phyloP scores from a whole-genome alignment of 177 flowering plant species.

The Vitis hybrid region DNA sequence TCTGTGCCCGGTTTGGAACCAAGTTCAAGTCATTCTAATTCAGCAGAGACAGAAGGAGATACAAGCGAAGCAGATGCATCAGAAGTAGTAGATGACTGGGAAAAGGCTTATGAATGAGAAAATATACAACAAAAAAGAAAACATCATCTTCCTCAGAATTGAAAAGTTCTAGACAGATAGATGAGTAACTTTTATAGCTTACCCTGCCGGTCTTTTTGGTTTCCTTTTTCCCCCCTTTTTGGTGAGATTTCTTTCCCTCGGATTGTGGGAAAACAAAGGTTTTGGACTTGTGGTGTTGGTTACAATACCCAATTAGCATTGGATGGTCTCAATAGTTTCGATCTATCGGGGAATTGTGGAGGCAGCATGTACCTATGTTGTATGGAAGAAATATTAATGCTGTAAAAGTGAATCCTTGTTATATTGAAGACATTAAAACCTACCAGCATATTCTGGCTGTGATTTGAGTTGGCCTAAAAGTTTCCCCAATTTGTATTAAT shows the following conservation, averaged over 20 bases:
- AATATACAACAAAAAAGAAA: neutral
- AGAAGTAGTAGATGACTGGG: slow-evolving; percentile 86
- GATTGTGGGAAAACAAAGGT: neutral
- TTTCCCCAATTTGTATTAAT: too few species aligned
- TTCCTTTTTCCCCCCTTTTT: neutral
- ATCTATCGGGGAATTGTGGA: neutral
- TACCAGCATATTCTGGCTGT: neutral
- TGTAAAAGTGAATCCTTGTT: neutral
- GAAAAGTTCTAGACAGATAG: neutral
- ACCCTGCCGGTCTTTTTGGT: neutral
- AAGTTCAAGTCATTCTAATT: slow-evolving; percentile 18
- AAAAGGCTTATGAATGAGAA: slow-evolving; percentile 54
- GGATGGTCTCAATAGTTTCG: neutral
- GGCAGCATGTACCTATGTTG: neutral
- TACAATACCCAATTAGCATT: too few species aligned
- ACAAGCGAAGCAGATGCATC: slow-evolving; percentile 15
- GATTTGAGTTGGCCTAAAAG: too few species aligned
- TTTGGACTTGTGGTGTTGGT: neutral
- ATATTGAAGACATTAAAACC: neutral
- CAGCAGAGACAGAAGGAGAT: slow-evolving; percentile 13
- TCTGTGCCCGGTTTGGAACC: slow-evolving; percentile 16
- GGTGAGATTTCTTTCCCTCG: neutral
- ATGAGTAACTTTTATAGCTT: neutral
- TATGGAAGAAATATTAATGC: neutral
- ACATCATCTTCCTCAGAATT: neutral